These are phyloP conservation scores for Kluyveromyces aestuarii DNA, from an alignment of 805 yeast species.

Conservation along the genomic window DNA sequence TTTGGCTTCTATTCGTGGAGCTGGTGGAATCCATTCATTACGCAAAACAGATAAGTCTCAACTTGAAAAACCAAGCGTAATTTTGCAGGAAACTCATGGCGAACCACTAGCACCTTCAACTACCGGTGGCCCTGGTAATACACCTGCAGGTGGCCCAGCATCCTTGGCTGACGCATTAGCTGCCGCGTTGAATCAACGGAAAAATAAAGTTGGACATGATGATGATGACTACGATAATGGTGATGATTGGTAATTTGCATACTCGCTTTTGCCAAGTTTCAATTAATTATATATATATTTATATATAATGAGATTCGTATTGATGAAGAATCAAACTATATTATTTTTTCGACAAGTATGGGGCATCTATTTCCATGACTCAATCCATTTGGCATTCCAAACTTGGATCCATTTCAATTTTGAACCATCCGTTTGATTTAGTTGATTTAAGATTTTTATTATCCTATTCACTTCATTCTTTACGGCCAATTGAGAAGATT, in stretches of 20 bases:
- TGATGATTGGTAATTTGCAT: slow-evolving; percentile 49
- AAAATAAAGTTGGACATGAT: slow-evolving; percentile 81
- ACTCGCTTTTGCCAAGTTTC: not conserved
- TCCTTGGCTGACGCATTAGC: slow-evolving; percentile 80
- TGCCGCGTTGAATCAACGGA: slow-evolving; percentile 74
- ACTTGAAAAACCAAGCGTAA: slow-evolving; percentile 66
- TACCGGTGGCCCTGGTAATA: slow-evolving; percentile 30
- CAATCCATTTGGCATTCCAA: slow-evolving; percentile 25
- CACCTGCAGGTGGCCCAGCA: slow-evolving; percentile 46
- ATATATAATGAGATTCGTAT: not conserved
- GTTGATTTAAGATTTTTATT: slow-evolving; percentile 33
- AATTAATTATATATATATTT: too few species aligned
- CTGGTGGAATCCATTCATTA: slow-evolving; percentile 63
- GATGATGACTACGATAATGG: slow-evolving; percentile 84
- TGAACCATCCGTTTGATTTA: slow-evolving; percentile 42
- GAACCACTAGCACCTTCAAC: slow-evolving; percentile 34
- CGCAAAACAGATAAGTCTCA: slow-evolving; percentile 76
- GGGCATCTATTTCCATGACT: not conserved
- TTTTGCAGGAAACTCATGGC: slow-evolving; percentile 65
- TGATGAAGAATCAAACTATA: not conserved
- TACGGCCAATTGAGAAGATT: slow-evolving; percentile 15
- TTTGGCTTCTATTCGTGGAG: slow-evolving; percentile 74
- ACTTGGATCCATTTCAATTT: slow-evolving; percentile 33
- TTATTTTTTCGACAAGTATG: not conserved
- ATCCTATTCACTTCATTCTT: slow-evolving; percentile 20